Conservation (phyloP, 192 early-diverging fungal species). For the Phycomyces blakesleeanus region DNA sequence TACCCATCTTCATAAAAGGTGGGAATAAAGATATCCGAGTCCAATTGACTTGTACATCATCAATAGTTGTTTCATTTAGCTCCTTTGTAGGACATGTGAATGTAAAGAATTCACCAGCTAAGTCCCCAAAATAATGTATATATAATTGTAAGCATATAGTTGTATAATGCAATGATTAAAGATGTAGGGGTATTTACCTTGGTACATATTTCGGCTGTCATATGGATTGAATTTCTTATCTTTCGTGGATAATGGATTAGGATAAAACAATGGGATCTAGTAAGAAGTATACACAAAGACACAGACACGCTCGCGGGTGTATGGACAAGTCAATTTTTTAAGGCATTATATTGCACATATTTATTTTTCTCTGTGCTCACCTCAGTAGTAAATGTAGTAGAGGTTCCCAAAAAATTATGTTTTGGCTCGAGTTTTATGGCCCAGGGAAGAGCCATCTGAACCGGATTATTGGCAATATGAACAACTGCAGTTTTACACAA, state of each 20-base stretch:
- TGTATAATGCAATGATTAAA: too few species aligned
- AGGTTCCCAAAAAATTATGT: background rate
- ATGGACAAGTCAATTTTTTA: background rate
- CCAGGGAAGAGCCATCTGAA: conserved; percentile 16
- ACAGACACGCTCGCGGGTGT: background rate
- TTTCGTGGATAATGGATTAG: conserved; percentile 16
- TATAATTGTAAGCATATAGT: background rate
- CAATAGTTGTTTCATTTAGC: conserved; percentile 1
- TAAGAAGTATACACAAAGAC: background rate
- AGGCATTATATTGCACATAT: too few species aligned
- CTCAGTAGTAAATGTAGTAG: conserved; percentile 3
- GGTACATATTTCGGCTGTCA: conserved; percentile 17
- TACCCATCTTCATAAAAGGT: conserved; percentile 26
- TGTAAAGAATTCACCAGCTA: conserved; percentile 19
- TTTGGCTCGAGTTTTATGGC: background rate
- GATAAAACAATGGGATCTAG: conserved; percentile 22
- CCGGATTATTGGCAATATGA: conserved; percentile 23
- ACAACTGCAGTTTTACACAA: conserved; percentile 7
- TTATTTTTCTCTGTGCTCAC: background rate
- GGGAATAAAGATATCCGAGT: conserved; percentile 7
- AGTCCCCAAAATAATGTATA: background rate
- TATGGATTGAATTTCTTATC: conserved; percentile 12
- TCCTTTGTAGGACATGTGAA: conserved; percentile 10
- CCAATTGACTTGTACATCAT: conserved; percentile 17
- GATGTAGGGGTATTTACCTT: too few species aligned